Evolutionary conservation across 2,329 filamentous ascomycete genomes (phyloP).

Genomic region (Fusarium tricinctum): DNA sequence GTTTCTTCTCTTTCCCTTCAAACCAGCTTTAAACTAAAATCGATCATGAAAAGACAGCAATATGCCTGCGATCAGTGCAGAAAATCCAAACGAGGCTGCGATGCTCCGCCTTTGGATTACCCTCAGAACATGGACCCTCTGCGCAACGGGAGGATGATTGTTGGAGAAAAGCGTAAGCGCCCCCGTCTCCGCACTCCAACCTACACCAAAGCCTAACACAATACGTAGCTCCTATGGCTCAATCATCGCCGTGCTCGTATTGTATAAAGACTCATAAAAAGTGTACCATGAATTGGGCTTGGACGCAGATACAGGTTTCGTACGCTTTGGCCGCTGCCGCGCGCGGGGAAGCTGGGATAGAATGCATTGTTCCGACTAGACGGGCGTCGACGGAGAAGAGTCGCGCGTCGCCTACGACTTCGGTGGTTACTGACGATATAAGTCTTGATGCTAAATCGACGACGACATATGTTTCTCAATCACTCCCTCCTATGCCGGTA

Average conservation of each 20-base stretch:
- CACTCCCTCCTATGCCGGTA: slow-evolving; percentile 3
- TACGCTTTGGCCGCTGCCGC: slow-evolving; percentile 19
- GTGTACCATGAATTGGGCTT: slow-evolving; percentile 49
- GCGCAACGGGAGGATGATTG: slow-evolving; percentile 21
- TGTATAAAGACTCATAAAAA: slow-evolving; percentile 51
- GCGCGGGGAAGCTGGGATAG: slow-evolving; percentile 14
- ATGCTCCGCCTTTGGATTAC: slow-evolving; percentile 17
- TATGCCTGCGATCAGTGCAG: slow-evolving; percentile 34
- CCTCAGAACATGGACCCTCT: slow-evolving; percentile 18
- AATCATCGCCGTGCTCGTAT: slow-evolving; percentile 48
- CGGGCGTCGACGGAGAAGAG: slow-evolving; percentile 4
- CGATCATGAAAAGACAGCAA: slow-evolving; percentile 27
- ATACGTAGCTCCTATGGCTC: slow-evolving; percentile 4
- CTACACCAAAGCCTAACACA: not conserved
- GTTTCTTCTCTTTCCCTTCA: not conserved
- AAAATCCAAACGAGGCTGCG: slow-evolving; percentile 32
- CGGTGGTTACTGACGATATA: not conserved
- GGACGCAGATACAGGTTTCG: slow-evolving; percentile 36
- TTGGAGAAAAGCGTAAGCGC: slow-evolving; percentile 28
- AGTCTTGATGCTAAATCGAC: slow-evolving; percentile 8
- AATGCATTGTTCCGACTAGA: slow-evolving; percentile 13
- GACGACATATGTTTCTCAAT: slow-evolving; percentile 4
- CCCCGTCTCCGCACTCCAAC: not conserved
- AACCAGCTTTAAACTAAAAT: not conserved
- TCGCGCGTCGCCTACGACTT: not conserved